Percentiles rank a stretch among this genome's conserved stretches.
Conservation (phyloP, 163 green algal species). For the Prototheca cutis region DNA sequence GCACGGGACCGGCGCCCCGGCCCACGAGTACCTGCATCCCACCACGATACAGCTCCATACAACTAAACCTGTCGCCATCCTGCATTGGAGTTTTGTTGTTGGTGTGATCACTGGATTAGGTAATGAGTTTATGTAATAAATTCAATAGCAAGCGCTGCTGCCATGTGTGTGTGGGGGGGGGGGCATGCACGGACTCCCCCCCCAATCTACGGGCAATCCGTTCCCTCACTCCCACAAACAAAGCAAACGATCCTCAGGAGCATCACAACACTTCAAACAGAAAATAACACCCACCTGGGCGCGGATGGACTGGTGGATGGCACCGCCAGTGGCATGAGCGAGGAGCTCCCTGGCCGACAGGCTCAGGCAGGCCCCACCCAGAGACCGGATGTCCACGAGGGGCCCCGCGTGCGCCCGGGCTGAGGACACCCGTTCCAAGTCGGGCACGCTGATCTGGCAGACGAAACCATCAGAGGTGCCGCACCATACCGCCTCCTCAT, state of each 20-base stretch:
- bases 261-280: too few relatives aligned
- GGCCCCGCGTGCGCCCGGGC: slow-evolving; percentile 11
- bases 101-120: too few relatives aligned
- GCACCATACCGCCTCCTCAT: slow-evolving; percentile 28
- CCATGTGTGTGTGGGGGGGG: too few relatives aligned
- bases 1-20: too few relatives aligned
- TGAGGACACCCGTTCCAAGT: slow-evolving; percentile 22
- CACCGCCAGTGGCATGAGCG: slow-evolving; percentile 28
- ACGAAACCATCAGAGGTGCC: slow-evolving; percentile 37
- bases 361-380: slow-evolving; percentile 18
- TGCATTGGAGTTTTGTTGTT: too few relatives aligned
- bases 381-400: slow-evolving; percentile 26
- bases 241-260: neutral
- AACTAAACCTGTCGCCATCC: neutral
- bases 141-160: too few relatives aligned
- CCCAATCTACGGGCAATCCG: too few relatives aligned
- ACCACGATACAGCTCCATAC: neutral
- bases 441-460: slow-evolving; percentile 26
- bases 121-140: too few relatives aligned
- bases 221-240: neutral
- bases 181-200: too few relatives aligned
- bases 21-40: neutral
- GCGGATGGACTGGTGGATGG: neutral
- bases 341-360: slow-evolving; percentile 22
- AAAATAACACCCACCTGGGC: slow-evolving; percentile 1